A percentile compares a stretch with the other conserved stretches of the same genome.
Conservation (phyloP, 164 flowering plant genomes). For the Brasenia schreberi region DNA sequence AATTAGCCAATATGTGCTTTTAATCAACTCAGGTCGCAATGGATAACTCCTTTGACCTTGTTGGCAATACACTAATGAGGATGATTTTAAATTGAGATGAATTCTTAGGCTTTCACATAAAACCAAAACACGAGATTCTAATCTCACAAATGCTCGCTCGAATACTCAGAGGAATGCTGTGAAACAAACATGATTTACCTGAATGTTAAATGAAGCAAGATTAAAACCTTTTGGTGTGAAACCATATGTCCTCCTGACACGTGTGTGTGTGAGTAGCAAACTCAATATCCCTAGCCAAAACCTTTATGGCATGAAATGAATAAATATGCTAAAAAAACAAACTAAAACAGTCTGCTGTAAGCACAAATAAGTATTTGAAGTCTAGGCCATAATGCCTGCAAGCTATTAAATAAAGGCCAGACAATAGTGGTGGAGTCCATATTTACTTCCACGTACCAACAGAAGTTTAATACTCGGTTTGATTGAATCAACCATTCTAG, state of each 20-base stretch:
- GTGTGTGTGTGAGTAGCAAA: constrained; percentile 96
- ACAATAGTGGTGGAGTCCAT: constrained; percentile 97
- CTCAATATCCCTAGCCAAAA: constrained; percentile 88
- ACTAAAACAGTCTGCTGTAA: not conserved
- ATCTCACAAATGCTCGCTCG: not conserved
- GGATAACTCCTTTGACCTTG: constrained; percentile 96
- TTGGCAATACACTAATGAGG: constrained; percentile 23
- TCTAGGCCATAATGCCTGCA: constrained; percentile 99
- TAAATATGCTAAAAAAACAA: constrained; percentile 4
- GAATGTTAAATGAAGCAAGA: constrained; percentile 85
- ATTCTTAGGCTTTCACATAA: not conserved
- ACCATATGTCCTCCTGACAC: constrained; percentile 95
- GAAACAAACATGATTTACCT: constrained; percentile 32
- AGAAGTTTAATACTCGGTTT: too few species aligned
- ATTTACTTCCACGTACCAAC: constrained; percentile 98
- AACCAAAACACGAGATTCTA: too few species aligned
- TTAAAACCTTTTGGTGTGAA: constrained; percentile 99
- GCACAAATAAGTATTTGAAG: constrained; percentile 51
- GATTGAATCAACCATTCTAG: too few species aligned
- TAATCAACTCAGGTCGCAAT: constrained; percentile 91
- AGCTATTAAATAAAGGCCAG: constrained; percentile 95
- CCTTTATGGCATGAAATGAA: constrained; percentile 35
- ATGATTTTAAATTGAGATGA: not conserved
- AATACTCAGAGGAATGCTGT: not conserved
- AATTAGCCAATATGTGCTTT: constrained; percentile 93